Percentiles rank a stretch among this genome's conserved stretches.
Evolutionary conservation across 2,329 filamentous ascomycete species (phyloP).

Genomic region (Venturia carpophila): DNA sequence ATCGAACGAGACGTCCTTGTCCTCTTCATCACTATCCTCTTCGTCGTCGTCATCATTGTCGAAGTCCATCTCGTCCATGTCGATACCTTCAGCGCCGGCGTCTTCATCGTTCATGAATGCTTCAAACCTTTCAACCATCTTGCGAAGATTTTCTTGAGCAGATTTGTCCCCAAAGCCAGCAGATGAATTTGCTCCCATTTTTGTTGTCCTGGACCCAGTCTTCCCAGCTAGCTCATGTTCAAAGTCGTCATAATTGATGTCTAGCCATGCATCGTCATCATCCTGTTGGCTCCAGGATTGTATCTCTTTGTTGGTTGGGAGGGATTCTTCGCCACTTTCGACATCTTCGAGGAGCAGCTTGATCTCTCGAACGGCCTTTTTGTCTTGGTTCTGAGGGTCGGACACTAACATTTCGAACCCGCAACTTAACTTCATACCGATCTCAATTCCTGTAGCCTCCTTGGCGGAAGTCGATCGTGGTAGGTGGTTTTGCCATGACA

Average conservation of each 20-base stretch:
- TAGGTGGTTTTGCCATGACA: constrained; percentile 45
- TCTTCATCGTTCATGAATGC: constrained; percentile 80
- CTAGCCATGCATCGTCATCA: constrained; percentile 84
- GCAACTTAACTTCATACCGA: constrained; percentile 83
- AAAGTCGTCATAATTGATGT: constrained; percentile 85
- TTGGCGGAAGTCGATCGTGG: constrained; percentile 28
- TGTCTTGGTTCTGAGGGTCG: constrained; percentile 60
- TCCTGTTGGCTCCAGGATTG: constrained; percentile 59
- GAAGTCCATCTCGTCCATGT: constrained; percentile 60
- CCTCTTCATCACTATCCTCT: constrained; percentile 51
- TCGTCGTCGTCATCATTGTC: constrained; percentile 50
- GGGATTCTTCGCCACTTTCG: constrained; percentile 57
- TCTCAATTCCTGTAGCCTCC: constrained; percentile 43
- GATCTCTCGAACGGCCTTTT: constrained; percentile 64
- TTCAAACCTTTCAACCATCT: constrained; percentile 92
- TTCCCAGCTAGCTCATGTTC: constrained; percentile 63
- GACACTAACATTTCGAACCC: constrained; percentile 82
- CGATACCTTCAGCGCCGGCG: constrained; percentile 69
- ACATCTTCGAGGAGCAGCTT: constrained; percentile 69
- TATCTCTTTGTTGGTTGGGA: constrained; percentile 72
- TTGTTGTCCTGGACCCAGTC: constrained; percentile 5
- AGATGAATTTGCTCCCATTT: background rate
- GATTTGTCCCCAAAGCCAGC: constrained; percentile 52
- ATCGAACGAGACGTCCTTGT: constrained; percentile 70
- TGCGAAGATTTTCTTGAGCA: constrained; percentile 69